phyloP scores from a whole-genome alignment of 345 rosid genomes.

The Limnanthes douglasii region DNA sequence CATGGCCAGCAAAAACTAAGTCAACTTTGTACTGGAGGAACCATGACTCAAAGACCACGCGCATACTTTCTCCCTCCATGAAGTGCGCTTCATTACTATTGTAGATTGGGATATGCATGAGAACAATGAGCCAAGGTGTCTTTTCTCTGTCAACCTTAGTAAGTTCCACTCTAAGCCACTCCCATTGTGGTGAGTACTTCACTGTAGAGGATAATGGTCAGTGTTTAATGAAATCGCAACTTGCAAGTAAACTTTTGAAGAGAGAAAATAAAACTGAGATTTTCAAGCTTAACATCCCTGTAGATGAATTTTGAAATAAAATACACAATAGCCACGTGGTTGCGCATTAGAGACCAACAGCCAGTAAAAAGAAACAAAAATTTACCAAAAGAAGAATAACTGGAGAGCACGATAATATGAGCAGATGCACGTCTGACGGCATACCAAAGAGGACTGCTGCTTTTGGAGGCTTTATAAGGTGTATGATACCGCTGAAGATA shows the following conservation, averaged over 20 bases:
- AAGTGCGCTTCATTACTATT: constrained; percentile 79
- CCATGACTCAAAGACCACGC: constrained; percentile 69
- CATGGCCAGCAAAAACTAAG: constrained; percentile 85
- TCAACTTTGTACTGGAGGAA: constrained; percentile 58
- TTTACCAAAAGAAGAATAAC: constrained; percentile 95
- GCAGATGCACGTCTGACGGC: constrained; percentile 89
- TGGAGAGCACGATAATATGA: constrained; percentile 82
- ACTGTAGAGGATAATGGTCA: constrained; percentile 38
- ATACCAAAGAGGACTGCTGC: constrained; percentile 82
- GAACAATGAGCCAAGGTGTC: constrained; percentile 94
- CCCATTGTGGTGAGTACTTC: constrained; percentile 86
- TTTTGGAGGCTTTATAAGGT: constrained; percentile 62
- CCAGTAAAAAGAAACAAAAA: too few relatives aligned
- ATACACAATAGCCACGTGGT: too few relatives aligned
- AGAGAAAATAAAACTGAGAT: constrained; percentile 6
- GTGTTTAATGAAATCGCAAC: too few relatives aligned
- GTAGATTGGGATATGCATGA: constrained; percentile 82
- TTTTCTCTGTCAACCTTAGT: constrained; percentile 73
- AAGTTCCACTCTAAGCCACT: constrained; percentile 60
- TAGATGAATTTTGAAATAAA: too few relatives aligned
- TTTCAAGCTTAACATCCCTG: not conserved
- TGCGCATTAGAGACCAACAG: too few relatives aligned
- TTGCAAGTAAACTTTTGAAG: too few relatives aligned
- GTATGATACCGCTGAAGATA: constrained; percentile 76
- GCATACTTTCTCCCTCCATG: constrained; percentile 96